These are phyloP conservation scores for Coniella lustricola DNA, from an alignment of 2,329 filamentous ascomycete species.

Conservation along the genomic window DNA sequence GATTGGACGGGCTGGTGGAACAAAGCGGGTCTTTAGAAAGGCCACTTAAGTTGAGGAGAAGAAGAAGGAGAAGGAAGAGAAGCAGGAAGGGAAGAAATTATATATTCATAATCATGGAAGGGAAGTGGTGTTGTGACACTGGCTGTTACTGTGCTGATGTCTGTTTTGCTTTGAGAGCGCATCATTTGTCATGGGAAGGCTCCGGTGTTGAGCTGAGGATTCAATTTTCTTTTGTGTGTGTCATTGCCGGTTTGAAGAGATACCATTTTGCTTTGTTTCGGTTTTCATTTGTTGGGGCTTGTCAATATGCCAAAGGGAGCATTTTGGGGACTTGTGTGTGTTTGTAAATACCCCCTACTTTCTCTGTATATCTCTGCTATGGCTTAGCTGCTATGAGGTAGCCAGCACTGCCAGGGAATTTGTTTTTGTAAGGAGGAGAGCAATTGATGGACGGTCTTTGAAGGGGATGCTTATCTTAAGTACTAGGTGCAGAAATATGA, in stretches of 20 bases:
- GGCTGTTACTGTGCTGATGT: neutral
- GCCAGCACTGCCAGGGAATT: too few species aligned
- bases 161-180: neutral
- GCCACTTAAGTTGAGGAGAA: constrained; percentile 12
- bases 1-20: constrained; percentile 64
- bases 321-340: constrained; percentile 6
- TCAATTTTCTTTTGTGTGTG: neutral
- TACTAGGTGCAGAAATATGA: too few species aligned
- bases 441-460: too few species aligned
- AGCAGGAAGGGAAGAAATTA: too few species aligned
- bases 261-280: constrained; percentile 13
- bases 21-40: constrained; percentile 63
- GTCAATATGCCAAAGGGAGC: too few species aligned
- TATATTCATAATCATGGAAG: neutral
- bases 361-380: neutral
- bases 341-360: constrained; percentile 11
- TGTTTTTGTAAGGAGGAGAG: too few species aligned
- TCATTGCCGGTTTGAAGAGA: constrained; percentile 9
- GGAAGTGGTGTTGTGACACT: neutral
- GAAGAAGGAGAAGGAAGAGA: neutral
- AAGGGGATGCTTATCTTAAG: too few species aligned
- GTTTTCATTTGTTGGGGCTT: neutral
- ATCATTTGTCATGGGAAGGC: neutral
- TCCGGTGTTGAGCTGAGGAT: constrained; percentile 1
- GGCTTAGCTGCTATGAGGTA: too few species aligned